Evolutionary conservation across 2,329 filamentous ascomycete species (phyloP).

Genomic region (Plectosphaerella sp.): DNA sequence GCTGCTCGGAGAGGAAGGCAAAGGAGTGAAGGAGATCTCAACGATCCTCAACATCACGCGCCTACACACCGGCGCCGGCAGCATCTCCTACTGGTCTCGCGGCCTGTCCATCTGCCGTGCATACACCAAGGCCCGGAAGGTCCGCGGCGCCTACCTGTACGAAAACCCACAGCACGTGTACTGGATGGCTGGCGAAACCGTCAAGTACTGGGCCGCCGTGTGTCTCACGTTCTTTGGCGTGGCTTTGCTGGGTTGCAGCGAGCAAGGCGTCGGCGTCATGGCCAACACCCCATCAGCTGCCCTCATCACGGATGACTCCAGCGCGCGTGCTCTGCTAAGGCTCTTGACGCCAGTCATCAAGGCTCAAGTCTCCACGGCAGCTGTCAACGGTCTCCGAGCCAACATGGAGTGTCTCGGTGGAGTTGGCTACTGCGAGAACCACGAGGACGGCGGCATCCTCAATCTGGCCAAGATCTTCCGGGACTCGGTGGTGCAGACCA

Average conservation of each 20-base stretch:
- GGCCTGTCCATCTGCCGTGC: constrained; percentile 53
- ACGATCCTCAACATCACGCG: constrained; percentile 65
- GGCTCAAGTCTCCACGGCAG: constrained; percentile 48
- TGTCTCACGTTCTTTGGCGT: constrained; percentile 50
- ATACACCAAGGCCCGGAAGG: constrained; percentile 52
- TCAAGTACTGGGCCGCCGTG: constrained; percentile 52
- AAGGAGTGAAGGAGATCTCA: constrained; percentile 64
- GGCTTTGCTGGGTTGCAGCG: constrained; percentile 49
- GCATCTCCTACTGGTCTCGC: constrained; percentile 49
- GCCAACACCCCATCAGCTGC: background rate
- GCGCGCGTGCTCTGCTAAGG: constrained; percentile 43
- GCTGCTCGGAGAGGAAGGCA: constrained; percentile 62
- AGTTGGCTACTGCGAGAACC: constrained; percentile 63
- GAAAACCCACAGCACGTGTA: constrained; percentile 53
- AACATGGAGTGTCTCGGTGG: constrained; percentile 64
- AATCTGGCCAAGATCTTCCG: constrained; percentile 64
- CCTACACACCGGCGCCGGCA: constrained; percentile 50
- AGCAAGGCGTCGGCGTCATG: constrained; percentile 26
- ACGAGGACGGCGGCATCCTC: constrained; percentile 49
- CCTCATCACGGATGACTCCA: constrained; percentile 26
- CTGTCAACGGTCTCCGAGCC: constrained; percentile 44
- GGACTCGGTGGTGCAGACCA: constrained; percentile 58
- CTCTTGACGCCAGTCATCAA: constrained; percentile 58
- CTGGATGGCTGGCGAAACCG: constrained; percentile 51
- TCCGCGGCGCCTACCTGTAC: constrained; percentile 43